Base-by-base conservation (phyloP, 768 basidiomycete species). In the Lactarius tabidus region DNA sequence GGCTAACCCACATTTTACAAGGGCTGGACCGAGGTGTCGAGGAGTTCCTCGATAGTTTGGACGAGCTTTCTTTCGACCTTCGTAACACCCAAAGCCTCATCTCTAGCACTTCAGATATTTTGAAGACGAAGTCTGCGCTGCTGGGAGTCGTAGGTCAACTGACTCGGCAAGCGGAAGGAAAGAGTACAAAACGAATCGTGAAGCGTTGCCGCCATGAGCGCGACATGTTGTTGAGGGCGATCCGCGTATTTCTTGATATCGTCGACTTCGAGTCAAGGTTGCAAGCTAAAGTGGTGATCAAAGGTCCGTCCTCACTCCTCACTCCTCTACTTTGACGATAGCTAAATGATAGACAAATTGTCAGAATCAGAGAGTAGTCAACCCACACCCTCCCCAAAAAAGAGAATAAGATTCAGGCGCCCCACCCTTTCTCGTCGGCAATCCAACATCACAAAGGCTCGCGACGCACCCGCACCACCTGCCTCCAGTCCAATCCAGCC, bases 21-120 rank as follows among this genome's bases (percentile, higher is more conserved):
- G 60, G 65, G 39, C 15, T 66, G 51, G 60, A 58, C 41, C 41
- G 41, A n/a, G 65, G 65, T 9, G 35, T 66, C 20, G 65, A 66
- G 1, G 65, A 66, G 9, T 66, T 66, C 39, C 39, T 66, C 48
- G 61, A 45, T 23, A 26, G 29, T 15, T 35, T 62, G 33, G 65
- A 66, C 2, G 3, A 12, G 6, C 15, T 66, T 5, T 60, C 65
- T 17, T 59, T 62, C 28, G 61, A 31, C 4, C 51, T 66, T 36
- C 60, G 65, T 10, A 66, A 54, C 52, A 54, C 39, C 51, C 39
- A 35, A n/a, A 48, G 57, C 35, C 58, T 62, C 23, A 59, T 66
- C 28, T 54, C 61, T 10, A 57, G 36, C 7, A 58, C 52, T 35
- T 62, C 65, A 6, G 61, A 62, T 38, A 59, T 66, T n/a, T 38